Conservation (phyloP, 345 rosid genomes). For the Mangifera indica region DNA sequence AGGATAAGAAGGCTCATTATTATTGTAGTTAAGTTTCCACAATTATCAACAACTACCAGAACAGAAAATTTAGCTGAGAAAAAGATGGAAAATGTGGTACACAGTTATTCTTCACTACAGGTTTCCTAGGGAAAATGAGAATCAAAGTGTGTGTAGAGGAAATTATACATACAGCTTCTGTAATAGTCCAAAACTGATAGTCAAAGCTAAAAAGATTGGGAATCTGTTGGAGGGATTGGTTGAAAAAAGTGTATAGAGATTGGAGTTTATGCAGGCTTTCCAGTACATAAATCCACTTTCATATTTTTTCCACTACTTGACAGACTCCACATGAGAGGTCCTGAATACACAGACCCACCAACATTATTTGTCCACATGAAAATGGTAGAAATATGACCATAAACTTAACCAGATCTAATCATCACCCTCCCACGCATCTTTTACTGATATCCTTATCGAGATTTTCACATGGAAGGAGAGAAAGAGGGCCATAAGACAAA, state of each 20-base stretch:
- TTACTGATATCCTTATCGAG: conserved; percentile 38
- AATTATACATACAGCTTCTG: neutral
- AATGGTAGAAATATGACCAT: conserved; percentile 29
- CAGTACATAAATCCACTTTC: conserved; percentile 39
- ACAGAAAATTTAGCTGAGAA: neutral
- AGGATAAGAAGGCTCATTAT: neutral
- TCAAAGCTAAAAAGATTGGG: conserved; percentile 3
- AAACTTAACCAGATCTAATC: conserved; percentile 38
- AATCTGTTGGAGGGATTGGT: conserved; percentile 10
- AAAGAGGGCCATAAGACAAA: conserved; percentile 52
- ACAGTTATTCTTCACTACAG: neutral
- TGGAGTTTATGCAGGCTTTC: conserved; percentile 15
- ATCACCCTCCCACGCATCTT: conserved; percentile 29
- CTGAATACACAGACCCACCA: conserved; percentile 53
- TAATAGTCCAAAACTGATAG: neutral
- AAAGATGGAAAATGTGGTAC: neutral
- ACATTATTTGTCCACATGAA: conserved; percentile 60
- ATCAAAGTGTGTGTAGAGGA: too few relatives aligned
- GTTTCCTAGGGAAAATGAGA: neutral
- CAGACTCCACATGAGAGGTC: conserved; percentile 67
- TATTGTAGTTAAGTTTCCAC: neutral
- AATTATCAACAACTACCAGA: neutral
- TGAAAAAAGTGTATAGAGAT: neutral
- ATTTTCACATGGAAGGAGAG: conserved; percentile 24
- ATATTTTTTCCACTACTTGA: conserved; percentile 40